Conservation (phyloP, 257 asterid species). For the Salvia rosmarinus region DNA sequence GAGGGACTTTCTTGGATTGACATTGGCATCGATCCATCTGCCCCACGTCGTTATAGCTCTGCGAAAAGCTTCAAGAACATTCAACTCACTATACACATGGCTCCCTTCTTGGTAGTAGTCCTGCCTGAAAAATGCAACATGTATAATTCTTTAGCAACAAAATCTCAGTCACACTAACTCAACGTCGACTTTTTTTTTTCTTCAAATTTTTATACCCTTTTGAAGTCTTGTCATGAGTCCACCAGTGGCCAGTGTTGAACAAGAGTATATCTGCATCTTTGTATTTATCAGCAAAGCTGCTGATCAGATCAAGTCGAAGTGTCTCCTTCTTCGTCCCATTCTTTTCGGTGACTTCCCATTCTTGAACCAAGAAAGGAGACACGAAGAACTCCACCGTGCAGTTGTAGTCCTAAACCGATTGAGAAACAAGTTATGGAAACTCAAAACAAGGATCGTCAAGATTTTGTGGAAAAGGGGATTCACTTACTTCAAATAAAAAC, state of each 20-base stretch:
- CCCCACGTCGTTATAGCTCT: conserved; percentile 78
- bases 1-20: conserved; percentile 52
- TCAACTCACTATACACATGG: conserved; percentile 55
- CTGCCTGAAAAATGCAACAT: conserved; percentile 47
- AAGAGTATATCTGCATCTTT: conserved; percentile 60
- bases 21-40: conserved; percentile 67
- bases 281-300: conserved; percentile 54
- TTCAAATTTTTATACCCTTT: conserved; percentile 52
- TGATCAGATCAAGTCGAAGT: conserved; percentile 65
- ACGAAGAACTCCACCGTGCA: conserved; percentile 71
- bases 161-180: not conserved
- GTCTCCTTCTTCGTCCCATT: conserved; percentile 70
- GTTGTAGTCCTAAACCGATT: conserved; percentile 56
- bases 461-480: not conserved
- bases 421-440: not conserved
- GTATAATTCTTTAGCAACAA: not conserved
- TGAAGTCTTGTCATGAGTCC: conserved; percentile 89
- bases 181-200: not conserved
- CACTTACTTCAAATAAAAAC: conserved; percentile 63
- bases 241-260: conserved; percentile 90
- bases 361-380: conserved; percentile 75
- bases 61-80: conserved; percentile 65
- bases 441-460: not conserved
- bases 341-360: conserved; percentile 52
- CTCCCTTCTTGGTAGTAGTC: conserved; percentile 82